These are phyloP conservation scores for Lasiodiplodia sp. DNA, from an alignment of 2,329 filamentous ascomycete genomes.

Conservation along the genomic window DNA sequence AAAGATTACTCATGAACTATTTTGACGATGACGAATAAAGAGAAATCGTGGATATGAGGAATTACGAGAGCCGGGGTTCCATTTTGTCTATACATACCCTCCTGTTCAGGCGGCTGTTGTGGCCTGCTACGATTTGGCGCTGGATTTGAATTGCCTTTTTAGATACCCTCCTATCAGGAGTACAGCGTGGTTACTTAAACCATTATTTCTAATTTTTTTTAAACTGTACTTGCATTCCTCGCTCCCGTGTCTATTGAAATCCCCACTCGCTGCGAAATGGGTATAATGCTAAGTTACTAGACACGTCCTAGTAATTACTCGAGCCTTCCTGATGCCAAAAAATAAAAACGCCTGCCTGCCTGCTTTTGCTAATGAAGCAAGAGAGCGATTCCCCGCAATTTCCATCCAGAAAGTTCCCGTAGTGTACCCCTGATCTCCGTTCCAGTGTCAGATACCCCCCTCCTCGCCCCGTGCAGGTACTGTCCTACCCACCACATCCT, in stretches of 20 bases:
- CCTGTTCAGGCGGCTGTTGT: background rate
- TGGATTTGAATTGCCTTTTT: background rate
- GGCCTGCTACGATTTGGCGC: conserved; percentile 5
- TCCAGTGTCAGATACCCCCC: background rate
- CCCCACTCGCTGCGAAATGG: background rate
- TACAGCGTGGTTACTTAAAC: background rate
- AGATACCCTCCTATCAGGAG: conserved; percentile 24
- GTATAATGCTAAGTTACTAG: background rate
- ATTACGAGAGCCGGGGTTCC: background rate
- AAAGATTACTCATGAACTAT: background rate
- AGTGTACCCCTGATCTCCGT: background rate
- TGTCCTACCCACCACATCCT: background rate
- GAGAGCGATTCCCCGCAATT: background rate
- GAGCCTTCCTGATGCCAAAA: background rate
- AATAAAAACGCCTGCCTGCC: background rate
- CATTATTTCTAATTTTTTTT: background rate
- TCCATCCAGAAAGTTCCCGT: background rate
- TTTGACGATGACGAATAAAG: background rate
- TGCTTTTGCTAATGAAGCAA: too few relatives aligned
- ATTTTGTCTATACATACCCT: background rate
- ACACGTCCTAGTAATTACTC: background rate
- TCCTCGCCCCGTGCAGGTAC: background rate
- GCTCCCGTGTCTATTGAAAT: background rate
- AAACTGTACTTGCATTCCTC: background rate
- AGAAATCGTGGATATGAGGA: background rate